A percentile compares a stretch with the other conserved stretches of the same genome.
These are phyloP conservation scores for Mortierella sp. DNA, from an alignment of 371 early-diverging fungal species.

Conservation along the genomic window DNA sequence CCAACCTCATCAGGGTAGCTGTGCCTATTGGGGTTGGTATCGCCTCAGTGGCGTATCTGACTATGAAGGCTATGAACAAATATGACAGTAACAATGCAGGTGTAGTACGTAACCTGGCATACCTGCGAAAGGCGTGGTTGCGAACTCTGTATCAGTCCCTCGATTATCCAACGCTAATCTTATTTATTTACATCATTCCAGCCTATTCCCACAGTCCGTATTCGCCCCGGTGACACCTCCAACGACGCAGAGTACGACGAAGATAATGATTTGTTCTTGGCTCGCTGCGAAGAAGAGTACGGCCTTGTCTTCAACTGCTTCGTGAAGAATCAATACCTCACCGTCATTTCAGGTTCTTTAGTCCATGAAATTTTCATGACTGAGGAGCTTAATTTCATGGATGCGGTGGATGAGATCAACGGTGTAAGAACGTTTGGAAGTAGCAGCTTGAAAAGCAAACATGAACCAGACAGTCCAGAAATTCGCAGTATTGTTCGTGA, in stretches of 20 bases:
- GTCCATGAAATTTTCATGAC: slow-evolving; percentile 39
- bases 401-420: slow-evolving; percentile 25
- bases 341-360: slow-evolving; percentile 23
- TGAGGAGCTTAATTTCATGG: slow-evolving; percentile 19
- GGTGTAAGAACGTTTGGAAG: slow-evolving; percentile 15
- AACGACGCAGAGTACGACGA: slow-evolving; percentile 27
- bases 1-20: slow-evolving; percentile 24
- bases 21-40: slow-evolving; percentile 45
- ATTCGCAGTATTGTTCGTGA: slow-evolving; percentile 37
- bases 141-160: too few relatives aligned
- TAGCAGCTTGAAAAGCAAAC: slow-evolving; percentile 28
- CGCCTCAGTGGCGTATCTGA: slow-evolving; percentile 37
- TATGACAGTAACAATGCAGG: not conserved
- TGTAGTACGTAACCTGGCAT: too few relatives aligned
- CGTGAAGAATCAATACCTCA: slow-evolving; percentile 11
- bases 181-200: not conserved
- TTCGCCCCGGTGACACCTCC: slow-evolving; percentile 30
- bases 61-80: slow-evolving; percentile 15
- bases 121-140: too few relatives aligned
- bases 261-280: slow-evolving; percentile 23
- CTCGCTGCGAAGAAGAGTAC: slow-evolving; percentile 17
- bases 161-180: not conserved
- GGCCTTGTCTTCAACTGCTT: slow-evolving; percentile 29
- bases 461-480: slow-evolving; percentile 13
- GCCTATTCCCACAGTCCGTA: slow-evolving; percentile 33